These are phyloP conservation scores for Cryptococcus sp. DNA, from an alignment of 1,284 basidiomycete species.

Conservation along the genomic window DNA sequence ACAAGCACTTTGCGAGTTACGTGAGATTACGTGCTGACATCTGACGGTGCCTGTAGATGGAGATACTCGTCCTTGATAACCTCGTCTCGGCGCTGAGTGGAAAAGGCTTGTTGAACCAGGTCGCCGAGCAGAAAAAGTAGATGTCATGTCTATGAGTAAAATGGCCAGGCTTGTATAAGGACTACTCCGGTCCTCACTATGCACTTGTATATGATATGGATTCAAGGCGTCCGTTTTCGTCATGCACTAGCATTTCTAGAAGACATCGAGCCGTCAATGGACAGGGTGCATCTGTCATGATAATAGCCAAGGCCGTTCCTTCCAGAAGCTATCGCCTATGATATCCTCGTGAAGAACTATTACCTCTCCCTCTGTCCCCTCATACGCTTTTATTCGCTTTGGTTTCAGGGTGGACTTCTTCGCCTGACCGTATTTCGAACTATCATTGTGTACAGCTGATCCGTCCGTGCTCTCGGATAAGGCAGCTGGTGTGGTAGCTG, in stretches of 20 bases:
- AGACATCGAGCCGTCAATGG: no score
- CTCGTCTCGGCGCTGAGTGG: constrained; percentile 40
- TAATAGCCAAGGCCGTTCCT: constrained; percentile 53
- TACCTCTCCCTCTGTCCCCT: constrained; percentile 56
- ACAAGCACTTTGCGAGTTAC: not conserved
- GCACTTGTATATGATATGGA: no score
- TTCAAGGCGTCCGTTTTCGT: no score
- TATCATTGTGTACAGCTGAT: not conserved
- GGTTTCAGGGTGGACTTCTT: constrained; percentile 34
- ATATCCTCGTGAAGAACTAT: constrained; percentile 75
- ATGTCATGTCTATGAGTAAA: not conserved
- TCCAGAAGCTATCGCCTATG: constrained; percentile 80
- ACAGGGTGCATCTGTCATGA: constrained; percentile 11
- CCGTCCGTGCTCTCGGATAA: not conserved
- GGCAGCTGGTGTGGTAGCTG: not conserved
- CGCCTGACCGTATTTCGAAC: constrained; percentile 10
- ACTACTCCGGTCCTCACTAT: no score
- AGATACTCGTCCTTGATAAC: constrained; percentile 44
- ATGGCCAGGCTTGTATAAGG: no score
- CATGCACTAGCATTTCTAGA: no score
- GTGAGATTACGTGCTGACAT: not conserved
- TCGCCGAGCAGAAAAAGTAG: constrained; percentile 44
- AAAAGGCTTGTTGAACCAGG: constrained; percentile 44
- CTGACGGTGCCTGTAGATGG: constrained; percentile 25
- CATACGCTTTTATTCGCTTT: constrained; percentile 50